These are phyloP conservation scores for Xylaria polymorpha DNA, from an alignment of 2,329 filamentous ascomycete species.

Conservation along the genomic window DNA sequence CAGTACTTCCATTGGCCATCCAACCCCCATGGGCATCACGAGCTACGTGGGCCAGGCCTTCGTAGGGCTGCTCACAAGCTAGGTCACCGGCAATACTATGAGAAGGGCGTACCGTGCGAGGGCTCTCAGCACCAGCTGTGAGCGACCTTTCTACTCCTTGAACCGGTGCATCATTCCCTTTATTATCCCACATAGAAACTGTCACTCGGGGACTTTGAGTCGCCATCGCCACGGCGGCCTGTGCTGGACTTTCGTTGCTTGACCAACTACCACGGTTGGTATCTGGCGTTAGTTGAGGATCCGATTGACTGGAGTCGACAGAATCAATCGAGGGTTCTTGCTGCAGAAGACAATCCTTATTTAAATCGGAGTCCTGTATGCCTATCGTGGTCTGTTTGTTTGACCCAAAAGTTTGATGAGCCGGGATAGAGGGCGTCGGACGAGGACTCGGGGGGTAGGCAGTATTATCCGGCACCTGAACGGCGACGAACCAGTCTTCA, in stretches of 20 bases:
- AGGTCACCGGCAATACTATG: constrained; percentile 55
- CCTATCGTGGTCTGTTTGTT: constrained; percentile 17
- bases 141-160: constrained; percentile 57
- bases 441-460: constrained; percentile 63
- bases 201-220: constrained; percentile 65
- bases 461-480: constrained; percentile 30
- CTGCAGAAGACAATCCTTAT: constrained; percentile 57
- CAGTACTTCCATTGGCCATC: constrained; percentile 54
- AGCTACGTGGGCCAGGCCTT: constrained; percentile 42
- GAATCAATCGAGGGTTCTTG: constrained; percentile 52
- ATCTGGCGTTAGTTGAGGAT: constrained; percentile 61
- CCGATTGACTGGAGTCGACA: constrained; percentile 48
- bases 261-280: constrained; percentile 62
- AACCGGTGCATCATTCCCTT: constrained; percentile 52
- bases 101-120: constrained; percentile 52
- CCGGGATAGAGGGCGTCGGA: constrained; percentile 61
- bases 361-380: constrained; percentile 51
- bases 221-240: constrained; percentile 56
- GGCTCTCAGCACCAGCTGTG: constrained; percentile 44
- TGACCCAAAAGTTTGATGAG: constrained; percentile 54
- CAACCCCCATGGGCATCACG: constrained; percentile 58
- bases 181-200: constrained; percentile 66
- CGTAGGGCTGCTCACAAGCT: constrained; percentile 41
- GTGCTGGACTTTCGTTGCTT: constrained; percentile 61
- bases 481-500: constrained; percentile 30